Base-by-base conservation (phyloP, 1,284 basidiomycete genomes). In the Marasmius sp. region DNA sequence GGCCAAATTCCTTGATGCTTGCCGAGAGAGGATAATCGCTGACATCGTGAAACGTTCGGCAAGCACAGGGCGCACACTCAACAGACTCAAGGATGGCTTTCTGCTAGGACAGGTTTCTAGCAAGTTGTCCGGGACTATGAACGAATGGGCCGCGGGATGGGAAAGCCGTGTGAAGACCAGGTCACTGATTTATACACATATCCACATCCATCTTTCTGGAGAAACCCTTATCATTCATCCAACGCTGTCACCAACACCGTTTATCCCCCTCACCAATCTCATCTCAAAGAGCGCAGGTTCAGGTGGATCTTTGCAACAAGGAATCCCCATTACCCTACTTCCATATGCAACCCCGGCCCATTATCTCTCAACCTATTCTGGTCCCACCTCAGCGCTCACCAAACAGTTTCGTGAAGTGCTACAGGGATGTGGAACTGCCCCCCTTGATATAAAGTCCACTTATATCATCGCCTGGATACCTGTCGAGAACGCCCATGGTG, bases 301-400 rank as follows among this genome's bases (percentile, higher is more conserved):
- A 14, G 41, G 75, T 61, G 37, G 27, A 45, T 72, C 81, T 34
- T 71, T 85, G 6, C 38, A 38, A 27, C 51, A 48, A 50, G 89
- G 90, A 18, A 80, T 84, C 14, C 89, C 89, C 6, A 85, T 92
- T 49, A 79, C 78, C 9, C 76, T 92, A 5, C 77, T 92, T 27
- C 90, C 91, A 1, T 81, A 87, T 65, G 87, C 83, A 22, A 85
- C 83, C 1, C 90, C 91, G 6, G 91, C 91, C 1, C 91, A 87
- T 71, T 90, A 83, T 66, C 76, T 92, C 38, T 80, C 84, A 16
- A 75, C 77, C 11, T 92, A 91, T 68, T 75, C 77, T 9, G 90
- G 89, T 16, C 85, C 89, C 14, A 83, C 84, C 2, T 78, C 83
- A 10, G 81, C 81, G 2, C 76, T 92, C n/a, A 79, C 81, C 3